Conservation (phyloP, 2,329 filamentous ascomycete species). For the Calonectria pseudoturangicola region DNA sequence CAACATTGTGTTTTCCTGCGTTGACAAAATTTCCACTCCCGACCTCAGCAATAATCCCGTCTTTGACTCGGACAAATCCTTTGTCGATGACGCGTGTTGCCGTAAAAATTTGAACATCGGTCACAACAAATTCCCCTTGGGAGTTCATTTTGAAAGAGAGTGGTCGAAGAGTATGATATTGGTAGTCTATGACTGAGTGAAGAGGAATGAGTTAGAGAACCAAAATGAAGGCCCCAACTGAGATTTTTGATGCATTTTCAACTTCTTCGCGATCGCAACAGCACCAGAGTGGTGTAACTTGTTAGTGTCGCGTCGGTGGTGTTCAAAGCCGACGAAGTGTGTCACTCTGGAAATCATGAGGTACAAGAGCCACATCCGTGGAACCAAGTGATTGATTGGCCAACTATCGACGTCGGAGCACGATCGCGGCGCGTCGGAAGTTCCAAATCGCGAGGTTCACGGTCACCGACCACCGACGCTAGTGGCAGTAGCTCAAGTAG, state of each 20-base stretch:
- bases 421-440: neutral
- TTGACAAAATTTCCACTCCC: neutral
- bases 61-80: neutral
- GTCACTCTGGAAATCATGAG: neutral
- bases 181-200: neutral
- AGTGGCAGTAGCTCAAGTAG: neutral
- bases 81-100: neutral
- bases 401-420: neutral
- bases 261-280: neutral
- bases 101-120: conserved; percentile 2
- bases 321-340: neutral
- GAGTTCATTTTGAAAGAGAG: neutral
- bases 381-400: neutral
- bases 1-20: neutral
- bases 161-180: no score
- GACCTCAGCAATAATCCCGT: neutral
- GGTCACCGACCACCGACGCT: neutral
- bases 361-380: neutral
- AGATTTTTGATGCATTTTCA: neutral
- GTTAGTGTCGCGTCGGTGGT: conserved; percentile 1
- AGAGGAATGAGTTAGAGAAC: neutral
- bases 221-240: no score
- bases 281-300: neutral
- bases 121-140: neutral
- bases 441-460: neutral